Base-by-base conservation (phyloP, 78 protist species). In the Dictyostelium purpureum region DNA sequence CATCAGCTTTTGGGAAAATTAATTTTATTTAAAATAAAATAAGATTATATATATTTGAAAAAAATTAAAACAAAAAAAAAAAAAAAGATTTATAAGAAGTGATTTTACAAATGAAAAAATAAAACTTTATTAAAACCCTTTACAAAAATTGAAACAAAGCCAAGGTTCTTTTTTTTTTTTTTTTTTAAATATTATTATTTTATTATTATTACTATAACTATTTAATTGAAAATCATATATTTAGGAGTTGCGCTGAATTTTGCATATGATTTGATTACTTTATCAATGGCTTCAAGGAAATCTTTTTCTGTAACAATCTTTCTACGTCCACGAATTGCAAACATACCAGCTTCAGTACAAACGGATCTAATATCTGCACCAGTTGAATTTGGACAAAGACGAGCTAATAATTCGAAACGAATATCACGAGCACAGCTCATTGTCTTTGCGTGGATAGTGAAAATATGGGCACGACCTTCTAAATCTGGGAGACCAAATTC, bases 371-470 rank as follows among this genome's bases (percentile, higher is more conserved):
- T 56, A 87, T 96, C 97, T 35, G 97, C 97, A 35, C 97, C 96
- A 1, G 99, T 99, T 10, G 96, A 24, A 88, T 99, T 99, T 76
- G 99, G 99, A 94, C 99, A 99, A 24, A 99, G 96, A 6, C 99
- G 97, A 31, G 99, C 99, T 31, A 99, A 80, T 5, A 99, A 95
- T 90, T 99, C 99, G 80, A 92, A 99, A 37, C 99, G 96, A 91
- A 99, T 98, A 67, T 94, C 98, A 28, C 94, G 90, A 47, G 97
- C 99, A 79, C 94, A 82, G 56, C 77, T 82, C 98, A 99, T 97
- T 11, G 94, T 47, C 24, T 79, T 57, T 19, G 98, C 77, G 90
- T 98, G 99, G 77, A 98, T 98, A n/a, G 65, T 37, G 87, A 99
- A 92, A 69, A 99, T 99, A 69, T 88, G 77, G 26, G 99, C 90